Conservation (phyloP, 169 alveolate species). For the Perkinsus olseni region DNA sequence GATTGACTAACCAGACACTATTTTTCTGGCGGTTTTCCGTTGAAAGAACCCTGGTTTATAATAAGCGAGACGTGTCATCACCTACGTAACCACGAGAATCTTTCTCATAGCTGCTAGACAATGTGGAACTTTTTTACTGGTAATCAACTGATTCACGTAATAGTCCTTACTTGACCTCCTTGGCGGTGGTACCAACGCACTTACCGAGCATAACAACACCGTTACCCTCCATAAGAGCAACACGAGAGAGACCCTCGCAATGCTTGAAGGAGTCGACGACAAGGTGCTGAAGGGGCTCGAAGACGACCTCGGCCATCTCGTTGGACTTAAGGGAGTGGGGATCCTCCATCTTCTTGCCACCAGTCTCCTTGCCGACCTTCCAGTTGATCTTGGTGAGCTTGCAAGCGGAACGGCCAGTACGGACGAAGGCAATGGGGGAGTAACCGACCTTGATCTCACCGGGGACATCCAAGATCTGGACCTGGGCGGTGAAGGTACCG, state of each 20-base stretch:
- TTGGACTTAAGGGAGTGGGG: constrained; percentile 90
- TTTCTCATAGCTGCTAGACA: not conserved
- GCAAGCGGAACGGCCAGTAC: constrained; percentile 93
- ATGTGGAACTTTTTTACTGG: not conserved
- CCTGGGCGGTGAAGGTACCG: constrained; percentile 82
- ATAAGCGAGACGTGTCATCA: not conserved
- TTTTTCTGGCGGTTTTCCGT: not conserved
- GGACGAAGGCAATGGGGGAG: constrained; percentile 92
- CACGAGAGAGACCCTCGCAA: constrained; percentile 48
- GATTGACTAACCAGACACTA: not conserved
- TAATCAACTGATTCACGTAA: not conserved
- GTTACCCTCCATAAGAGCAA: constrained; percentile 16
- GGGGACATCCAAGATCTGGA: constrained; percentile 89
- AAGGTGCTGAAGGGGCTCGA: constrained; percentile 90
- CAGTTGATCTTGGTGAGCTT: constrained; percentile 77
- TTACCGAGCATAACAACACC: constrained; percentile 15
- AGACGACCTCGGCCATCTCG: constrained; percentile 87
- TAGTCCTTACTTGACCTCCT: constrained; percentile 10
- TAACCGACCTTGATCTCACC: constrained; percentile 81
- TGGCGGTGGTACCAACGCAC: not conserved
- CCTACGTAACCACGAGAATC: not conserved
- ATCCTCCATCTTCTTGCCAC: constrained; percentile 84
- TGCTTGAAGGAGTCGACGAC: constrained; percentile 87
- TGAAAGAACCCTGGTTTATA: not conserved
- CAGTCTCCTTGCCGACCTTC: constrained; percentile 91